A percentile compares a stretch with the other conserved stretches of the same genome.
These are phyloP conservation scores for Vigna trinervia DNA, from an alignment of 306 rosid genomes.

Conservation along the genomic window DNA sequence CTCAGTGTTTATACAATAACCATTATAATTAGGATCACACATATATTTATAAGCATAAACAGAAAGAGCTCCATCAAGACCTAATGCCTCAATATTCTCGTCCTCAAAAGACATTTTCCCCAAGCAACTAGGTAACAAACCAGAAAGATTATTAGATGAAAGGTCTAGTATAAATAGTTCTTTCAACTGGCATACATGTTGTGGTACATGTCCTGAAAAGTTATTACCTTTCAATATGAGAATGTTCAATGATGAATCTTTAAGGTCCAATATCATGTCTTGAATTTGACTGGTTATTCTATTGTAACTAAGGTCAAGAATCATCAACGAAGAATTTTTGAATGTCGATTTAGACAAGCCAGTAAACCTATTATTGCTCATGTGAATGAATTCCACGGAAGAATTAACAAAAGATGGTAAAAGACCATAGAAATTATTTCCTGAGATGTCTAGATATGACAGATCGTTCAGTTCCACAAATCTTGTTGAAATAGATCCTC, in stretches of 20 bases:
- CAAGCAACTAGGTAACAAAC: conserved; percentile 6
- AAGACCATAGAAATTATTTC: neutral
- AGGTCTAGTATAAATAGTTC: neutral
- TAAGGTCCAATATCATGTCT: conserved; percentile 1
- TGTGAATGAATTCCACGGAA: neutral
- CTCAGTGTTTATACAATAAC: too few relatives aligned
- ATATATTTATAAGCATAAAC: too few relatives aligned
- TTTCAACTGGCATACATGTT: neutral
- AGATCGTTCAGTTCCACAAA: neutral
- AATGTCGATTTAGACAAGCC: conserved; percentile 28
- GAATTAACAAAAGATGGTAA: conserved; percentile 10
- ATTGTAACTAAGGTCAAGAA: conserved; percentile 35
- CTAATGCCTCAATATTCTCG: too few relatives aligned
- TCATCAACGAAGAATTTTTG: neutral
- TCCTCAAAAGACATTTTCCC: neutral
- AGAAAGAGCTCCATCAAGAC: too few relatives aligned
- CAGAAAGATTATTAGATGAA: neutral
- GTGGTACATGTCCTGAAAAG: neutral
- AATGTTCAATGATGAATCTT: neutral
- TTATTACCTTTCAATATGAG: conserved; percentile 27
- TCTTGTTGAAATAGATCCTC: conserved; percentile 8
- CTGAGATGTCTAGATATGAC: neutral
- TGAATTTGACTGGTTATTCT: neutral
- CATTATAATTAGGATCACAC: too few relatives aligned
- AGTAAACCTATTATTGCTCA: conserved; percentile 1